phyloP scores from a whole-genome alignment of 768 basidiomycete genomes.

The Pseudohyphozyma bogoriensis region DNA sequence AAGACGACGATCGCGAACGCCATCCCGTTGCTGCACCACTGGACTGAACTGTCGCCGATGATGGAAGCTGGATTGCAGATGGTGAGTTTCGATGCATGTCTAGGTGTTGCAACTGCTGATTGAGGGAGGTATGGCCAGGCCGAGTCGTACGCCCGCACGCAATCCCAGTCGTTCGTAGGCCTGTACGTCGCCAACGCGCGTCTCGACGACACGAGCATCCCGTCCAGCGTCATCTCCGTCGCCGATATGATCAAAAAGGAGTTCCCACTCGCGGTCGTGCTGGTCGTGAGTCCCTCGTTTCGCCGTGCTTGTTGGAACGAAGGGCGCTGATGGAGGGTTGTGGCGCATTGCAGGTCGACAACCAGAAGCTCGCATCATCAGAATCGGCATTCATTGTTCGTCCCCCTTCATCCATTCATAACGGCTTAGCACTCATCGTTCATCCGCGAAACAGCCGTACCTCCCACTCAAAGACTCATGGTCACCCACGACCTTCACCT shows the following conservation, averaged over 20 bases:
- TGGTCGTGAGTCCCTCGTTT: conserved; percentile 56
- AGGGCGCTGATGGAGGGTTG: conserved; percentile 16
- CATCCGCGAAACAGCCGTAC: conserved; percentile 35
- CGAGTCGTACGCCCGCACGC: conserved; percentile 22
- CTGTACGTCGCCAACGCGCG: conserved; percentile 39
- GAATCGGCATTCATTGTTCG: conserved; percentile 54
- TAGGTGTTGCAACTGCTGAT: not conserved
- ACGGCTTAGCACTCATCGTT: not conserved
- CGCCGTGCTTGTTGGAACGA: not conserved
- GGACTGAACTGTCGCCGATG: conserved; percentile 73
- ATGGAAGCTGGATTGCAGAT: conserved; percentile 55
- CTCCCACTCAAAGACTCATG: conserved; percentile 40
- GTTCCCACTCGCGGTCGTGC: conserved; percentile 55
- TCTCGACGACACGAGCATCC: conserved; percentile 52
- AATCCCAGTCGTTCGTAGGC: conserved; percentile 21
- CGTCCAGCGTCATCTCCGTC: conserved; percentile 57
- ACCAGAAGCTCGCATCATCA: conserved; percentile 48
- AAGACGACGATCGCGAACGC: conserved; percentile 48
- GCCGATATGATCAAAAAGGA: conserved; percentile 48
- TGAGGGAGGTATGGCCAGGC: conserved; percentile 22
- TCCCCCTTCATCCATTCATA: conserved; percentile 10
- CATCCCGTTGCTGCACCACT: conserved; percentile 70
- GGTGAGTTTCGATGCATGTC: conserved; percentile 2
- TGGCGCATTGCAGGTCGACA: conserved; percentile 47
- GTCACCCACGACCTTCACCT: conserved; percentile 6